Evolutionary conservation across 768 basidiomycete genomes (phyloP).

Genomic region (Suillus ampliporus): DNA sequence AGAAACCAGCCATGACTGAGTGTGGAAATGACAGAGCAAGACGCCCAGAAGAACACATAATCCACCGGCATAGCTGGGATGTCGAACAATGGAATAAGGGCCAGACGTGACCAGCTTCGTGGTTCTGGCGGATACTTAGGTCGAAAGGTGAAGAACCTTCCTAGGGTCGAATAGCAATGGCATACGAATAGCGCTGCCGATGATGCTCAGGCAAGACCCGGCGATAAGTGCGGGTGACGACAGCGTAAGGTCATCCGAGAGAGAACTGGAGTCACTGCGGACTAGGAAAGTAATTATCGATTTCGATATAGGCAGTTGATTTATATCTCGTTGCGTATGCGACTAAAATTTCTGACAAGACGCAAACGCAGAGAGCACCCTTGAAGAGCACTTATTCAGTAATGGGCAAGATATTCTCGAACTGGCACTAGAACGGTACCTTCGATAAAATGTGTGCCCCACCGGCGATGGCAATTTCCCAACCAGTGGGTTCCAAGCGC

Average conservation of each 20-base stretch:
- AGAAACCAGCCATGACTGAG: constrained; percentile 15
- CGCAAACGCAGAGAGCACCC: not conserved
- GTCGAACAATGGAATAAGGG: constrained; percentile 47
- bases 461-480: not conserved
- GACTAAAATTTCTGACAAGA: not conserved
- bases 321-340: not conserved
- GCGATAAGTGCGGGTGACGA: constrained; percentile 11
- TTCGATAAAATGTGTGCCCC: not conserved
- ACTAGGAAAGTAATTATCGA: not conserved
- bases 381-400: not conserved
- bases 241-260: not conserved
- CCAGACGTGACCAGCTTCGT: constrained; percentile 45
- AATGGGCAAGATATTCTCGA: not conserved
- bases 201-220: constrained; percentile 26
- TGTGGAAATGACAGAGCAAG: constrained; percentile 5
- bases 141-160: constrained; percentile 47
- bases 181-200: constrained; percentile 36
- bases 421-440: not conserved
- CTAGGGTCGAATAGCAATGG: constrained; percentile 42
- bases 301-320: not conserved
- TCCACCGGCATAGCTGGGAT: constrained; percentile 33
- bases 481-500: not conserved
- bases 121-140: constrained; percentile 40
- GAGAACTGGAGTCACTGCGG: constrained; percentile 2
- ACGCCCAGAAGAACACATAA: constrained; percentile 12